Evolutionary conservation across 2,329 filamentous ascomycete genomes (phyloP).

Genomic region (Colletotrichum caudatum): DNA sequence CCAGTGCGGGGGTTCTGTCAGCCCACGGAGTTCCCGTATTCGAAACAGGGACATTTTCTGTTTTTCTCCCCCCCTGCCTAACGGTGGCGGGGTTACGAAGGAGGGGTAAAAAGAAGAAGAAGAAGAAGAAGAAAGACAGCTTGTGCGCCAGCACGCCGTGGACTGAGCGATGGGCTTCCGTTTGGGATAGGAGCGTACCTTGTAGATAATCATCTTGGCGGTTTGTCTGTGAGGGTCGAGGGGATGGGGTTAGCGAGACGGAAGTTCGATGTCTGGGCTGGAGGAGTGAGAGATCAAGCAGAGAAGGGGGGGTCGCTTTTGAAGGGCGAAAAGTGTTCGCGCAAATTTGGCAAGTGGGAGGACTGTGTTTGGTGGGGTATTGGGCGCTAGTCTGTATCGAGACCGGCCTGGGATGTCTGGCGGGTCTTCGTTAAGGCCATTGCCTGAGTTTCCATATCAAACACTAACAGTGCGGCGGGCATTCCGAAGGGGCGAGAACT

Average conservation of each 20-base stretch:
- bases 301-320: conserved; percentile 39
- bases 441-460: not conserved
- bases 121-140: conserved; percentile 2
- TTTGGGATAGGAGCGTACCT: conserved; percentile 59
- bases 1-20: conserved; percentile 47
- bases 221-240: conserved; percentile 50
- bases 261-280: conserved; percentile 40
- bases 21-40: conserved; percentile 3
- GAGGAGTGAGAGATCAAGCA: conserved; percentile 27
- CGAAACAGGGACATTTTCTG: conserved; percentile 5
- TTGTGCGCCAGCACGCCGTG: not conserved
- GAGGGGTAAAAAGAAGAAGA: conserved; percentile 32
- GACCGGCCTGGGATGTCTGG: conserved; percentile 18
- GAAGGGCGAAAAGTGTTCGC: conserved; percentile 42
- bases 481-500: conserved; percentile 34
- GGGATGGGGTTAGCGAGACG: conserved; percentile 46
- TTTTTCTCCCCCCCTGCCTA: conserved; percentile 9
- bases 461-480: conserved; percentile 20
- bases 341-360: conserved; percentile 44
- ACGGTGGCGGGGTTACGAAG: conserved; percentile 13
- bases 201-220: conserved; percentile 80
- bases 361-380: conserved; percentile 44
- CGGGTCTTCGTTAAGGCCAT: conserved; percentile 22
- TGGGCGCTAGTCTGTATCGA: conserved; percentile 33
- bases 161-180: no score